These are phyloP conservation scores for Spergularia marina DNA, from an alignment of 148 eudicot species.

Conservation along the genomic window DNA sequence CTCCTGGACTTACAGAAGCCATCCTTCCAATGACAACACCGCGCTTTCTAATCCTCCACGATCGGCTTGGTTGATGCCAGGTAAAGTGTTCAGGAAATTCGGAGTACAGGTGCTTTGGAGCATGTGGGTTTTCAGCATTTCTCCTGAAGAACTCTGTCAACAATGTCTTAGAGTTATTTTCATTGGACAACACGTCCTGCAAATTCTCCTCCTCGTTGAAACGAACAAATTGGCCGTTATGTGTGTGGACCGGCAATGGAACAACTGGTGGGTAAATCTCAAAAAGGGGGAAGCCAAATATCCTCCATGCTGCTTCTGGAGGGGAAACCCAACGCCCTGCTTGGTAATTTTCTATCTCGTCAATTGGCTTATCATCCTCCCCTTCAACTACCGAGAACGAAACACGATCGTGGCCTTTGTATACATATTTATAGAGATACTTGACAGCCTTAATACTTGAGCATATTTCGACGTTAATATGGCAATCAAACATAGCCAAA, in stretches of 20 bases:
- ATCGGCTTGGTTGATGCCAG: neutral
- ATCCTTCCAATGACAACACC: neutral
- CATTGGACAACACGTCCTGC: neutral
- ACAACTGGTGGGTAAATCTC: neutral
- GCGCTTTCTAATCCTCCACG: neutral
- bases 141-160: neutral
- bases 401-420: neutral
- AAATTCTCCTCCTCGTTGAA: neutral
- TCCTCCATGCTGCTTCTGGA: conserved; percentile 4
- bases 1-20: neutral
- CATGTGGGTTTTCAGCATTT: neutral
- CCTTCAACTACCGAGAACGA: neutral
- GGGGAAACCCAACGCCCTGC: neutral
- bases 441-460: neutral
- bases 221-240: neutral
- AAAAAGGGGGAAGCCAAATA: neutral
- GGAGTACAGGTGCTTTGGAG: neutral
- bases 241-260: neutral
- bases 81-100: neutral
- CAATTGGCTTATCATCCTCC: neutral
- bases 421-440: neutral
- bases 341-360: neutral
- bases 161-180: neutral
- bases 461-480: neutral
- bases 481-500: neutral